A percentile compares a stretch with the other conserved stretches of the same genome.
These are phyloP conservation scores for Cytospora chrysosperma DNA, from an alignment of 2,329 filamentous ascomycete genomes.

Conservation along the genomic window DNA sequence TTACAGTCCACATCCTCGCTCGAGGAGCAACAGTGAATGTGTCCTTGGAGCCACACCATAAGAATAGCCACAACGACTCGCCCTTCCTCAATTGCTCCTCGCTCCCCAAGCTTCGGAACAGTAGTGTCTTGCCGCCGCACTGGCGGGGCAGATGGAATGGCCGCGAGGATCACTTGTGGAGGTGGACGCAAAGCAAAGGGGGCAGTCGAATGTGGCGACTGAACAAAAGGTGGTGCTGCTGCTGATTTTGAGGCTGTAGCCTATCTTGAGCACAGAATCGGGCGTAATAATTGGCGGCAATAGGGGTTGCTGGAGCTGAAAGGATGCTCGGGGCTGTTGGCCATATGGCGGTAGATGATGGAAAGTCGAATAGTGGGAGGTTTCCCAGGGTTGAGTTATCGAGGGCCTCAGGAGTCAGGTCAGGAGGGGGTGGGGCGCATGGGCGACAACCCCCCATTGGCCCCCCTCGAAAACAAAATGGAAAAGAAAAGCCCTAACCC, in stretches of 20 bases:
- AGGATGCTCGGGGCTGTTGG: too few relatives aligned
- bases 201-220: conserved; percentile 12
- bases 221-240: conserved; percentile 3
- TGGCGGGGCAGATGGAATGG: conserved; percentile 19
- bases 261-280: background rate
- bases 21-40: background rate
- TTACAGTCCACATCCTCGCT: background rate
- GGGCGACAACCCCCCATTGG: too few relatives aligned
- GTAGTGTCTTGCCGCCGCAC: conserved; percentile 5
- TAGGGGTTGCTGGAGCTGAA: too few relatives aligned
- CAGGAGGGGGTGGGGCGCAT: too few relatives aligned
- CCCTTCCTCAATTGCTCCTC: conserved; percentile 1
- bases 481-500: too few relatives aligned
- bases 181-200: background rate
- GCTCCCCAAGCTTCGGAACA: conserved; percentile 11
- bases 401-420: too few relatives aligned
- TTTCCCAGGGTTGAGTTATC: too few relatives aligned
- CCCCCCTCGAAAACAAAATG: too few relatives aligned
- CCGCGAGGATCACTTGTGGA: conserved; percentile 13
- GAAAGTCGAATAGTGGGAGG: too few relatives aligned
- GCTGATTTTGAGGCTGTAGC: background rate
- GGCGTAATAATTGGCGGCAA: background rate
- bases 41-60: background rate
- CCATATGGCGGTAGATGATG: too few relatives aligned
- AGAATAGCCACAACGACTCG: background rate